A percentile compares a stretch with the other conserved stretches of the same genome.
Conservation (phyloP, 495 filamentous ascomycete genomes). For the Beverwykella pulmonaria region DNA sequence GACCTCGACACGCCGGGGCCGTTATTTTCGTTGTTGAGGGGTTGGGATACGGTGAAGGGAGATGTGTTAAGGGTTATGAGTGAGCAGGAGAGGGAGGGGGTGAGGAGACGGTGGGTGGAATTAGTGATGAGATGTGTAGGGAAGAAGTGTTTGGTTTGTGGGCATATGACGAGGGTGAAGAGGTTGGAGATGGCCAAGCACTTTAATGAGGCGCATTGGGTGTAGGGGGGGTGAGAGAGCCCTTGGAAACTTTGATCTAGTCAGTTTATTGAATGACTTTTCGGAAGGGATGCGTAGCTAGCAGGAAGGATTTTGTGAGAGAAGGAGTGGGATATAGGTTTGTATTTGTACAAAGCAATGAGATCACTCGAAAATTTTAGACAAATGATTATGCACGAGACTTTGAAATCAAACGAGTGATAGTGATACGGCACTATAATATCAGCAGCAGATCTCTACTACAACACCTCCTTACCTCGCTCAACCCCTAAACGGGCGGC, state of each 20-base stretch:
- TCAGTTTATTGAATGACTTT: too few relatives aligned
- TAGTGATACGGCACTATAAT: not conserved
- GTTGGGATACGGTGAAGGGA: conserved; percentile 11
- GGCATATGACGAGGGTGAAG: not conserved
- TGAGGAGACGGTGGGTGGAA: not conserved
- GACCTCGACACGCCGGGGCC: not conserved
- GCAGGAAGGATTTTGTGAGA: too few relatives aligned
- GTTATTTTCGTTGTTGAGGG: not conserved
- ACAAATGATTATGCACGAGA: too few relatives aligned
- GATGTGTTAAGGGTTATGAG: conserved; percentile 4
- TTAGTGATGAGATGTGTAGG: not conserved
- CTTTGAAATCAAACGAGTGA: not conserved
- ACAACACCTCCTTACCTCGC: not conserved
- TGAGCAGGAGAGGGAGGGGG: not conserved
- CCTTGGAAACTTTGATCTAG: too few relatives aligned
- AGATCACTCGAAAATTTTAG: too few relatives aligned
- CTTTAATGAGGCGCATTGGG: not conserved
- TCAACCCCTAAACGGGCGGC: conserved; percentile 13
- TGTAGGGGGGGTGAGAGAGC: not conserved
- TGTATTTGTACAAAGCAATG: too few relatives aligned
- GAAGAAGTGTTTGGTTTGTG: not conserved
- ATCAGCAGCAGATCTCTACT: not conserved
- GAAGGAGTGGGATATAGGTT: too few relatives aligned
- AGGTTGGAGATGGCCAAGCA: not conserved
- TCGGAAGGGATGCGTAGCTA: too few relatives aligned